Evolutionary conservation across 2,329 filamentous ascomycete genomes (phyloP).

Genomic region (Penicillium verrucosum): DNA sequence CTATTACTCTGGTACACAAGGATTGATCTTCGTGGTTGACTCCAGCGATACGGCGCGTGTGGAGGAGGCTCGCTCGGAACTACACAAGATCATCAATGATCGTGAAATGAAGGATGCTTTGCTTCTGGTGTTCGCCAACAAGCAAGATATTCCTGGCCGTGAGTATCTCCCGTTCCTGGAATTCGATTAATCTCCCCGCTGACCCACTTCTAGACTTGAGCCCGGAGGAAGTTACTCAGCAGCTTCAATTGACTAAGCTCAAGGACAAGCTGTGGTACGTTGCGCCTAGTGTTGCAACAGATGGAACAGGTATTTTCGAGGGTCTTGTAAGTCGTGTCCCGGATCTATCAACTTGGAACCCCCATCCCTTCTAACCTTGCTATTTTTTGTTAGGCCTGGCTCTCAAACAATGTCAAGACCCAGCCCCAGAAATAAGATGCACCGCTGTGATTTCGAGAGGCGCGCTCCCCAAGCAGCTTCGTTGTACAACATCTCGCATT

Average conservation of each 20-base stretch:
- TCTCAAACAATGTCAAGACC: conserved; percentile 78
- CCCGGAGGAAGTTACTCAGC: conserved; percentile 74
- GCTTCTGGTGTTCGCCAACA: conserved; percentile 95
- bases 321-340: conserved; percentile 57
- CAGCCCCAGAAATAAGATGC: conserved; percentile 40
- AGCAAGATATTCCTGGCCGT: conserved; percentile 90
- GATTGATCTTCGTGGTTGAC: conserved; percentile 97
- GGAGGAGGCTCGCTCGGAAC: conserved; percentile 86
- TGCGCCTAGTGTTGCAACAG: conserved; percentile 76
- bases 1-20: conserved; percentile 95
- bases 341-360: neutral
- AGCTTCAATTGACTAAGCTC: conserved; percentile 70
- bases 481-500: conserved; percentile 37
- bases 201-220: conserved; percentile 61
- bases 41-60: conserved; percentile 88
- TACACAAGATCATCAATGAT: conserved; percentile 97
- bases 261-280: conserved; percentile 86
- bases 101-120: conserved; percentile 96
- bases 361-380: conserved; percentile 3
- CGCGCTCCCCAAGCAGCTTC: conserved; percentile 20
- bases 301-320: conserved; percentile 76
- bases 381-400: conserved; percentile 56
- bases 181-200: conserved; percentile 12
- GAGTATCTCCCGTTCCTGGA: conserved; percentile 28
- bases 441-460: conserved; percentile 22